phyloP scores from a whole-genome alignment of 2,329 filamentous ascomycete species.

The Neonectria faginata region DNA sequence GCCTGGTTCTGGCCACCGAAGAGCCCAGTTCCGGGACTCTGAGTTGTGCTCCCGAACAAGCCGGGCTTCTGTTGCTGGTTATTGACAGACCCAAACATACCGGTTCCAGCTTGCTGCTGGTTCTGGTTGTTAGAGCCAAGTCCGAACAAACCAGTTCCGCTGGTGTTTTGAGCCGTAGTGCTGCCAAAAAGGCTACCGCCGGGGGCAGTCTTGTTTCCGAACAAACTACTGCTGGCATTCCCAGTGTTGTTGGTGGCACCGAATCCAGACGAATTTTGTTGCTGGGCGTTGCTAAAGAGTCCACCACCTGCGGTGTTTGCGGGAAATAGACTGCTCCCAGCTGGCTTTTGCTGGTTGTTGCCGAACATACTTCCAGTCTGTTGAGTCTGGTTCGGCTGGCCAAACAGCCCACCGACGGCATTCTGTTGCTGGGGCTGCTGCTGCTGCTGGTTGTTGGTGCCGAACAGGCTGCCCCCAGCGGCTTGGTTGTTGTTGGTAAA shows the following conservation, averaged over 20 bases:
- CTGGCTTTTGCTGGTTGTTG: constrained; percentile 55
- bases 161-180: constrained; percentile 51
- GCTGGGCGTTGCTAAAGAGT: constrained; percentile 59
- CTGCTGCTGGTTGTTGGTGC: constrained; percentile 49
- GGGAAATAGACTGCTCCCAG: constrained; percentile 48
- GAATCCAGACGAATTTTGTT: constrained; percentile 55
- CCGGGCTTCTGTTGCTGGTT: constrained; percentile 57
- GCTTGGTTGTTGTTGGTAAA: constrained; percentile 53
- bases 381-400: constrained; percentile 47
- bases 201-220: constrained; percentile 50
- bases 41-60: constrained; percentile 64
- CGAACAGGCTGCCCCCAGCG: constrained; percentile 60
- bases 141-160: constrained; percentile 59
- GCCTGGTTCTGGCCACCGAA: constrained; percentile 66
- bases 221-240: constrained; percentile 48
- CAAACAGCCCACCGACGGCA: constrained; percentile 50
- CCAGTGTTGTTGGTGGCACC: constrained; percentile 46
- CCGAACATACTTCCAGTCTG: constrained; percentile 60
- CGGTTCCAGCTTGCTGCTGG: constrained; percentile 54
- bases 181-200: constrained; percentile 55
- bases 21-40: constrained; percentile 60
- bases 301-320: constrained; percentile 43
- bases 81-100: constrained; percentile 62
- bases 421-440: constrained; percentile 40
- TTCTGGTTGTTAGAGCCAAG: constrained; percentile 51